Evolutionary conservation across 176 grass and related monocot genomes (phyloP), one percentile per base, ranked within the genome.

Genomic region (Aechmea fasciata): DNA sequence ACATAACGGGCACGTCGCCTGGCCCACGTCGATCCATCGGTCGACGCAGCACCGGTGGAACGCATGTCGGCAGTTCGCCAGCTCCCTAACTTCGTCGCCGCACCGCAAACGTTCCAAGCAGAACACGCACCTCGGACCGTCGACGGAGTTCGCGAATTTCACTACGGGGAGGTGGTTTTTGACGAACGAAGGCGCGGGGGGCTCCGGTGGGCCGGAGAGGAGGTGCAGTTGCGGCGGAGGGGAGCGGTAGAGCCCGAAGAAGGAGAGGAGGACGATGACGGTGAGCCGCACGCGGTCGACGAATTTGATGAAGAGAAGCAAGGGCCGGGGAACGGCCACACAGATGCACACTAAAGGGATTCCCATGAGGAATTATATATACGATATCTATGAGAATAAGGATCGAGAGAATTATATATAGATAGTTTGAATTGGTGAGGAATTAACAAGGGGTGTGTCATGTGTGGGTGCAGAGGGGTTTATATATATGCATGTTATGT

Each of bases 21-120:
- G 84, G 23, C 87, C 84, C 55, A 80, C 7, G 28, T 91, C 87
- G 63, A 96, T 87, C 91, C 91, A 96, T 1, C 71, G 77, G 81
- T 96, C 91, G 76, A 96, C 83, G 83, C 87, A 96, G 50, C 11
- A 77, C 50, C 26, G 75, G 76, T 96, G 87, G 74, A 88, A 96
- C 13, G 81, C 85, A 68, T 96, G 91, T 15, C 50, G 1, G 47
- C 91, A 96, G 81, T 88, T 96, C 15, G 82, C 85, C 20, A 96
- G 87, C 74, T 67, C 70, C 67, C 91, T 74, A 24, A 91, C 82
- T 77, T 85, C 63, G 64, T 85, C 85, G 63, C 11, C 71, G 63
- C 10, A 64, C 67, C 91, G 74, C 79, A 96, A 67, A n/a, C 11
- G 67, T 82, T 90, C 82, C 84, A 96, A 82, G 77, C 87, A 96